A percentile compares a stretch with the other conserved stretches of the same genome.
Conservation (phyloP, 257 asterid species). For the Nicotiana otophora region DNA sequence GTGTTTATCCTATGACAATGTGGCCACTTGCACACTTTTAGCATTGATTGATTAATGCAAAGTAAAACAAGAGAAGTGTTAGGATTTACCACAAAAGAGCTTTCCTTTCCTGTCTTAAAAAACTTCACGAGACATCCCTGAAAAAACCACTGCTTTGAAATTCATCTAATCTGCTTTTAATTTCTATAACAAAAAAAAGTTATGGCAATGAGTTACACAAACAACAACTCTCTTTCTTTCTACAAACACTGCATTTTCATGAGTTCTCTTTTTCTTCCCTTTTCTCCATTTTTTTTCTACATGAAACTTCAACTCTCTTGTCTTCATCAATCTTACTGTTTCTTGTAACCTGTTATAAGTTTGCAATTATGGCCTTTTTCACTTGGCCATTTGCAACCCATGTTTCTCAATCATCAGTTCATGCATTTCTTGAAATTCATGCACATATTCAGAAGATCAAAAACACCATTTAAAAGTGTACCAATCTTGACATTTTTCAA, state of each 20-base stretch:
- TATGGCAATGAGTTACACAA: neutral
- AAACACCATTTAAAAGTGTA: conserved; percentile 17
- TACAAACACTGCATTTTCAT: conserved; percentile 14
- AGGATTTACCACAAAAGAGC: conserved; percentile 16
- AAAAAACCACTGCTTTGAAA: conserved; percentile 19
- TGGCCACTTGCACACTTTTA: conserved; percentile 22
- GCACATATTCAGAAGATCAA: conserved; percentile 58
- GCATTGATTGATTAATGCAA: conserved; percentile 23
- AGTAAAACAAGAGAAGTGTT: conserved; percentile 21
- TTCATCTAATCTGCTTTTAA: neutral
- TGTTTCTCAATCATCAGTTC: conserved; percentile 69
- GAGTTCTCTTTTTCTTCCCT: conserved; percentile 14
- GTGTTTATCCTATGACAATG: neutral
- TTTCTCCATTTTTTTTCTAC: neutral
- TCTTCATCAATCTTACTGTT: conserved; percentile 4
- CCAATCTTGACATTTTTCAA: conserved; percentile 12
- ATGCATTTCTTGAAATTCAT: conserved; percentile 79
- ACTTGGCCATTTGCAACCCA: conserved; percentile 6
- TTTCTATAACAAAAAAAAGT: conserved; percentile 21
- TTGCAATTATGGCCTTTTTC: no score
- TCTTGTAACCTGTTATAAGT: no score
- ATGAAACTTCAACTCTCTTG: conserved; percentile 4
- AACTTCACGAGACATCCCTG: conserved; percentile 43
- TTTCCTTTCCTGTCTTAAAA: conserved; percentile 16
- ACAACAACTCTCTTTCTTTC: neutral